Conservation (phyloP, 352 stramenopile genomes). For the Globisporangium nodosum region DNA sequence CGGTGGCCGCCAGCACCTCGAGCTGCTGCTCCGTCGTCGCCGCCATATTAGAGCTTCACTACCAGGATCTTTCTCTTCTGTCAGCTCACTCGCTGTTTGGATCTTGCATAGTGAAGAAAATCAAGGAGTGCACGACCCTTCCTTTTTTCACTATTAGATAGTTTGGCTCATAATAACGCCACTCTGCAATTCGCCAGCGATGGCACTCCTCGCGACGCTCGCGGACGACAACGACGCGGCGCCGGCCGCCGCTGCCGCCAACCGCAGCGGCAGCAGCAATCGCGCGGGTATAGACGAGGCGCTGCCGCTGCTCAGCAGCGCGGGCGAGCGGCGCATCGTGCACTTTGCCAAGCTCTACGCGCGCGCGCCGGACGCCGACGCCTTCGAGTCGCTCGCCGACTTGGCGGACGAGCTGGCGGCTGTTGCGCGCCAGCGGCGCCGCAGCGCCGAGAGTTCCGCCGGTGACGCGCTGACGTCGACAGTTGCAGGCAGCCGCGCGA, state of each 20-base stretch:
- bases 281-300: background rate
- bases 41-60: background rate
- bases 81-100: background rate
- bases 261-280: background rate
- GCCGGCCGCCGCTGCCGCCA: background rate
- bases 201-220: background rate
- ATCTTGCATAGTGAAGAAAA: background rate
- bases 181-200: background rate
- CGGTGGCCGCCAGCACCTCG: slow-evolving; percentile 23
- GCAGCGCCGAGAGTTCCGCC: slow-evolving; percentile 16
- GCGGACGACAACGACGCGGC: background rate
- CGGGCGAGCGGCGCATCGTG: slow-evolving; percentile 19
- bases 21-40: slow-evolving; percentile 5
- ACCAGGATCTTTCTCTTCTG: background rate
- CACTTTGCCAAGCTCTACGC: slow-evolving; percentile 67
- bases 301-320: slow-evolving; percentile 10
- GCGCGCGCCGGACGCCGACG: slow-evolving; percentile 46
- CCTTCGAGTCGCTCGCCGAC: slow-evolving; percentile 41
- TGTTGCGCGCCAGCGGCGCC: slow-evolving; percentile 26
- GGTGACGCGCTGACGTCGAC: slow-evolving; percentile 12
- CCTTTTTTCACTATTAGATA: background rate
- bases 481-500: slow-evolving; percentile 9
- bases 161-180: background rate
- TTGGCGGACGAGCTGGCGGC: slow-evolving; percentile 52
- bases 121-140: background rate